phyloP scores from a whole-genome alignment of 345 rosid genomes.

The Linum usitatissimum region DNA sequence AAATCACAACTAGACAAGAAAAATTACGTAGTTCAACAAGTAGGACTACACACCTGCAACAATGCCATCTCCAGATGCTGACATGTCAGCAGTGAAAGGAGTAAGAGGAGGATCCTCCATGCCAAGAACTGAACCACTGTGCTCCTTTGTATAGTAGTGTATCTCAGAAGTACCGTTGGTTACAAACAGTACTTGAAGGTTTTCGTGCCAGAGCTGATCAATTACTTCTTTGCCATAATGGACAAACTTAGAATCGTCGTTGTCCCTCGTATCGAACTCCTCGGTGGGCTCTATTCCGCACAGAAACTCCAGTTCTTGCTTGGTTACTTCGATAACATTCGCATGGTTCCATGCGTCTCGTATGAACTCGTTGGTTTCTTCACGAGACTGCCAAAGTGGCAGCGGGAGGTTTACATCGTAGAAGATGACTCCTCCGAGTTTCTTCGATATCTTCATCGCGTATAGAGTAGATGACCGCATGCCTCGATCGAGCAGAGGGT shows the following conservation, averaged over 20 bases:
- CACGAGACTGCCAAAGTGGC: slow-evolving; percentile 68
- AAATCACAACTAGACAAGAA: slow-evolving; percentile 1
- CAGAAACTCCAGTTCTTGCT: slow-evolving; percentile 83
- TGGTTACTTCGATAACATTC: slow-evolving; percentile 64
- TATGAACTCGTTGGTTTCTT: slow-evolving; percentile 58
- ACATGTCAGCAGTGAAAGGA: slow-evolving; percentile 74
- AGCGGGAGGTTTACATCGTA: slow-evolving; percentile 78
- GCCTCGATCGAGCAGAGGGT: slow-evolving; percentile 63
- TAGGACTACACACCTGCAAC: slow-evolving; percentile 48
- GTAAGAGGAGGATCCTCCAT: slow-evolving; percentile 78
- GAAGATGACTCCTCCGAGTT: slow-evolving; percentile 57
- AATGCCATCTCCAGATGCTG: slow-evolving; percentile 89
- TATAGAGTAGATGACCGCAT: slow-evolving; percentile 57
- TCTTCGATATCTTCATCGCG: slow-evolving; percentile 65
- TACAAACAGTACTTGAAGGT: slow-evolving; percentile 65
- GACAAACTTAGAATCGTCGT: slow-evolving; percentile 51
- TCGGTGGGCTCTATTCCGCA: slow-evolving; percentile 57
- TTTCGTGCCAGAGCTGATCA: slow-evolving; percentile 72
- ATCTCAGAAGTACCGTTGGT: slow-evolving; percentile 90
- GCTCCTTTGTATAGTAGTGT: slow-evolving; percentile 75
- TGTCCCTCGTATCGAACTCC: slow-evolving; percentile 61
- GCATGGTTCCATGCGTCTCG: slow-evolving; percentile 70
- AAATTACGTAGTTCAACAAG: neutral
- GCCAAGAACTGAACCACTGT: slow-evolving; percentile 59
- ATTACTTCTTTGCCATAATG: slow-evolving; percentile 55